A percentile compares a stretch with the other conserved stretches of the same genome.
These are phyloP conservation scores for Morella rubra DNA, from an alignment of 306 rosid species.

Conservation along the genomic window DNA sequence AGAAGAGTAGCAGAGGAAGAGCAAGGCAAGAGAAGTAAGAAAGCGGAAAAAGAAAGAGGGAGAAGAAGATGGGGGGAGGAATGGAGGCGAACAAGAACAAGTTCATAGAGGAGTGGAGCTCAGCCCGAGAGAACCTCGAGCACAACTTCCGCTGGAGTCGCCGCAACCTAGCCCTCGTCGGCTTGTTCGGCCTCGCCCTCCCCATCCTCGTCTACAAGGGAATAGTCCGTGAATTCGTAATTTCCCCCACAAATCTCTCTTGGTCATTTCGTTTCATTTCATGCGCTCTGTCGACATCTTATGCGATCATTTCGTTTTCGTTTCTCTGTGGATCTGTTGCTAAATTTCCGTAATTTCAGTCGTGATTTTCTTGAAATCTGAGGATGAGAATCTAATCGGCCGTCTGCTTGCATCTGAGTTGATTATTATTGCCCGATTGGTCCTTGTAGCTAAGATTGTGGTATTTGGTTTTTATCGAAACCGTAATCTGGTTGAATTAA, in stretches of 20 bases:
- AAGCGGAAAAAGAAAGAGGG: not conserved
- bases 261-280: not conserved
- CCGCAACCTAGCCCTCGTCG: conserved; percentile 80
- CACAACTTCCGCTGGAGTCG: conserved; percentile 94
- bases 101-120: conserved; percentile 86
- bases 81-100: conserved; percentile 91
- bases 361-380: not conserved
- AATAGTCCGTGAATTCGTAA: conserved; percentile 83
- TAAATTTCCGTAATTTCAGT: not conserved
- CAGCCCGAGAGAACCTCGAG: conserved; percentile 84
- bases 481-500: not conserved
- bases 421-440: not conserved
- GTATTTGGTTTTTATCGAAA: not conserved
- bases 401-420: not conserved
- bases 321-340: not conserved
- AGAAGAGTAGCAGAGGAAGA: not conserved
- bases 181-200: conserved; percentile 79
- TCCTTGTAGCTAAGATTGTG: not conserved
- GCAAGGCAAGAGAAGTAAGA: too few relatives aligned
- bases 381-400: not conserved
- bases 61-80: conserved; percentile 82
- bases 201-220: conserved; percentile 91
- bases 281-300: not conserved
- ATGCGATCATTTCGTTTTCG: not conserved
- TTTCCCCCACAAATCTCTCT: not conserved